Percentiles rank a stretch among this genome's conserved stretches.
Conservation (phyloP, 371 early-diverging fungal species). For the Lichtheimia corymbifera region DNA sequence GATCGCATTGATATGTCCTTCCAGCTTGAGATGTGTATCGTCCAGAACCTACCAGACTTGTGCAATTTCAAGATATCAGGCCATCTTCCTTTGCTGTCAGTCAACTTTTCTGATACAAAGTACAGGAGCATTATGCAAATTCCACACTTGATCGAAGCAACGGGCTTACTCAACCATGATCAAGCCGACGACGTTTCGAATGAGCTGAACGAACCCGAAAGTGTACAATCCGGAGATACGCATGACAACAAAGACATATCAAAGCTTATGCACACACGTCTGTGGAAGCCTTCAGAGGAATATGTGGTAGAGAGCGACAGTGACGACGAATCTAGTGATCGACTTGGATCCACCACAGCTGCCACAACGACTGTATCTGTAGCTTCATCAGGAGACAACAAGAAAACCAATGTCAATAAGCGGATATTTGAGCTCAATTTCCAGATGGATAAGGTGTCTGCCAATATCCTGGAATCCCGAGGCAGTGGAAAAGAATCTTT, state of each 20-base stretch:
- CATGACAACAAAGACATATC: slow-evolving; percentile 10
- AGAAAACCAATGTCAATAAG: slow-evolving; percentile 20
- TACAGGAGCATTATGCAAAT: slow-evolving; percentile 90
- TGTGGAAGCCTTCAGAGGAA: slow-evolving; percentile 33
- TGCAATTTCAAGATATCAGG: slow-evolving; percentile 82
- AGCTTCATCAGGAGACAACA: slow-evolving; percentile 7
- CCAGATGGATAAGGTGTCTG: slow-evolving; percentile 71
- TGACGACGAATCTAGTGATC: slow-evolving; percentile 29
- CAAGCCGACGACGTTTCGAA: background rate
- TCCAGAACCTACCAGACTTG: slow-evolving; percentile 76
- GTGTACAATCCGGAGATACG: background rate
- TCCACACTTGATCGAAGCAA: slow-evolving; percentile 58
- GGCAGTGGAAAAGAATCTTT: slow-evolving; percentile 42
- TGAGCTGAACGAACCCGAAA: background rate
- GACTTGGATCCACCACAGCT: background rate
- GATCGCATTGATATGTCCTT: slow-evolving; percentile 88
- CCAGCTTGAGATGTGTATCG: slow-evolving; percentile 81
- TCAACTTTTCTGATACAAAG: slow-evolving; percentile 93
- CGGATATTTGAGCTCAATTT: slow-evolving; percentile 70
- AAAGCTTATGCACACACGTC: slow-evolving; percentile 32
- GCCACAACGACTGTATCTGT: background rate
- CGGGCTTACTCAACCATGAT: slow-evolving; percentile 30
- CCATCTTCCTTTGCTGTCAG: slow-evolving; percentile 80
- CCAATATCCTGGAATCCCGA: slow-evolving; percentile 57
- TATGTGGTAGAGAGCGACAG: slow-evolving; percentile 34